Evolutionary conservation across 2,329 filamentous ascomycete genomes (phyloP).

Genomic region (Neoarthrinium moseri): DNA sequence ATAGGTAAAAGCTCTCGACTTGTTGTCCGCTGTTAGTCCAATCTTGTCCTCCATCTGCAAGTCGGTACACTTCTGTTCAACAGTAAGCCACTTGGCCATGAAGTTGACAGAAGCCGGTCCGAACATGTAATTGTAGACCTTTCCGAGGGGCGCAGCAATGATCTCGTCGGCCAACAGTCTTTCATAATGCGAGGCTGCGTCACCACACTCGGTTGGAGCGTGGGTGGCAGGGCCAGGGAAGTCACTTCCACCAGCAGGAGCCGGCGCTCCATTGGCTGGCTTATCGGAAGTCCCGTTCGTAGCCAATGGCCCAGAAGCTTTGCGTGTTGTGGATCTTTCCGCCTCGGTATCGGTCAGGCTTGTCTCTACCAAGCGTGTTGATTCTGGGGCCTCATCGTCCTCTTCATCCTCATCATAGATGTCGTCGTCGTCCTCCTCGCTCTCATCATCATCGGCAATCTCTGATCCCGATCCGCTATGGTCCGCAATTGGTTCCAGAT

Average conservation of each 20-base stretch:
- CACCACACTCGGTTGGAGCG: slow-evolving; percentile 80
- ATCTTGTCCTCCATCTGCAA: slow-evolving; percentile 83
- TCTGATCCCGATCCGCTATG: slow-evolving; percentile 58
- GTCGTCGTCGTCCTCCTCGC: slow-evolving; percentile 67
- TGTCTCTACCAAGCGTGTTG: slow-evolving; percentile 36
- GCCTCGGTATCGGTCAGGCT: slow-evolving; percentile 48
- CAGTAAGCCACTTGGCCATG: slow-evolving; percentile 82
- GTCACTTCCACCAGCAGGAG: slow-evolving; percentile 50
- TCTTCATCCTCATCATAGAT: slow-evolving; percentile 80
- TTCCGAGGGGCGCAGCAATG: slow-evolving; percentile 84
- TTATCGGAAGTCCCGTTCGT: slow-evolving; percentile 50
- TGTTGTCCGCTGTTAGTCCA: slow-evolving; percentile 73
- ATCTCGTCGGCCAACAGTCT: slow-evolving; percentile 82
- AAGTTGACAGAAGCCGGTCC: slow-evolving; percentile 76
- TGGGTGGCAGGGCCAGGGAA: slow-evolving; percentile 86
- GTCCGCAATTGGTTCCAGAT: slow-evolving; percentile 40
- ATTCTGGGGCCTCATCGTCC: slow-evolving; percentile 55
- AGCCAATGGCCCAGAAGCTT: slow-evolving; percentile 61
- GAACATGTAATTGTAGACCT: slow-evolving; percentile 86
- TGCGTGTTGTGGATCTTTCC: slow-evolving; percentile 67
- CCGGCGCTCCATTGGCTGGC: slow-evolving; percentile 43
- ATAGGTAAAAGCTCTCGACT: slow-evolving; percentile 74
- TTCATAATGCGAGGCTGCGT: slow-evolving; percentile 77
- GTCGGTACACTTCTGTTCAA: slow-evolving; percentile 88
- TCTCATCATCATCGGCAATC: slow-evolving; percentile 49